These are phyloP conservation scores for Waltergamsia citrina DNA, from an alignment of 2,329 filamentous ascomycete species.

Conservation along the genomic window DNA sequence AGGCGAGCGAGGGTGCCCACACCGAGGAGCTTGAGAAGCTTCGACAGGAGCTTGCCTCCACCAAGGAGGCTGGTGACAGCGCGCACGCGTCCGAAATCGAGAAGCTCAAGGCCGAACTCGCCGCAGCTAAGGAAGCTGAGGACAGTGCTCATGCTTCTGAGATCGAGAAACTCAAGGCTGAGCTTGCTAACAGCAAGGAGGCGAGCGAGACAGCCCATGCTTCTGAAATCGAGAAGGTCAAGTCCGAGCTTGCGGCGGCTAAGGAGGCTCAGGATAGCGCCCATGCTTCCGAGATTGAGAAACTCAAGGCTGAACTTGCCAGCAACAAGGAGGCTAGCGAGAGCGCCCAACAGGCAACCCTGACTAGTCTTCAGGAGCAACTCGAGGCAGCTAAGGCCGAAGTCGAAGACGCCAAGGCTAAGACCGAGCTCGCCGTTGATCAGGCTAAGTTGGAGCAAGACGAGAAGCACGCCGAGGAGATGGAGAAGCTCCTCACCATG, in stretches of 20 bases:
- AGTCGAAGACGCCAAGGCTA: slow-evolving; percentile 11
- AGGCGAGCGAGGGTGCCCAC: slow-evolving; percentile 15
- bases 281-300: slow-evolving; percentile 19
- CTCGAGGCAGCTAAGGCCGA: slow-evolving; percentile 19
- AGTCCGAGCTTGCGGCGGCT: slow-evolving; percentile 15
- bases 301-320: slow-evolving; percentile 17
- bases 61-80: slow-evolving; percentile 18
- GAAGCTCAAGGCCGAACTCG: slow-evolving; percentile 17
- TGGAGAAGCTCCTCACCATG: slow-evolving; percentile 34
- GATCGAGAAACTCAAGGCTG: slow-evolving; percentile 20
- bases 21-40: slow-evolving; percentile 19
- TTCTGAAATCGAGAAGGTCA: slow-evolving; percentile 23
- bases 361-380: slow-evolving; percentile 18
- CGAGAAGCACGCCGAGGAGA: slow-evolving; percentile 32
- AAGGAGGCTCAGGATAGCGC: slow-evolving; percentile 17
- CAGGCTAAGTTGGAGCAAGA: slow-evolving; percentile 33
- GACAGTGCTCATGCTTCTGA: slow-evolving; percentile 22
- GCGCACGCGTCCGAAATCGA: slow-evolving; percentile 25
- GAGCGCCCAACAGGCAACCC: slow-evolving; percentile 15
- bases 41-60: slow-evolving; percentile 17
- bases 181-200: slow-evolving; percentile 17
- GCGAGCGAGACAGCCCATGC: slow-evolving; percentile 19
- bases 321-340: slow-evolving; percentile 10
- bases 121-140: slow-evolving; percentile 15
- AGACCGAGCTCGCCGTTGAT: slow-evolving; percentile 23